Conservation (phyloP, 345 rosid species). For the Citrus glauca region DNA sequence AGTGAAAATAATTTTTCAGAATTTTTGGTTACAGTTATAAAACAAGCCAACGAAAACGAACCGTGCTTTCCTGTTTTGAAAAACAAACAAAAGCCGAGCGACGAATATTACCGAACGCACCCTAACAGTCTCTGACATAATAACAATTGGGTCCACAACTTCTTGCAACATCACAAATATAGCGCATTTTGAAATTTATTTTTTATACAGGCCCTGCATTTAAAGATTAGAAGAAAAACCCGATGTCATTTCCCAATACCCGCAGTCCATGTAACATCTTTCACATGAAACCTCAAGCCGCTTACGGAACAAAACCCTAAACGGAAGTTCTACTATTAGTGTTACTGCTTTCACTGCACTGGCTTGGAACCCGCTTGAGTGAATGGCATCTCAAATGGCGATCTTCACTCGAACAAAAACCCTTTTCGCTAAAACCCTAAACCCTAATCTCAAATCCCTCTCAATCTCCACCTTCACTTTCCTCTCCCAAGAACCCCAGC, state of each 20-base stretch:
- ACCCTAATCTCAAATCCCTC: conserved; percentile 41
- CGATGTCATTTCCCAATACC: background rate
- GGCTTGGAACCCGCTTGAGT: background rate
- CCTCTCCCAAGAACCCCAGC: conserved; percentile 70
- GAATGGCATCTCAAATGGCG: conserved; percentile 57
- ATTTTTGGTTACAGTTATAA: too few relatives aligned
- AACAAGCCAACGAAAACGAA: too few relatives aligned
- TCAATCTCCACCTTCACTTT: conserved; percentile 61
- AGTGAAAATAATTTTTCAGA: too few relatives aligned
- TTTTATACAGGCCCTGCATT: too few relatives aligned
- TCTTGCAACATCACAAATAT: background rate
- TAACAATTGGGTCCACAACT: background rate
- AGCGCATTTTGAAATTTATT: background rate
- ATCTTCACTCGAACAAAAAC: conserved; percentile 41
- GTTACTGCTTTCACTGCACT: background rate
- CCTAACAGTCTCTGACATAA: background rate
- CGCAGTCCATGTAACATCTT: background rate
- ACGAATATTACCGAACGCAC: too few relatives aligned
- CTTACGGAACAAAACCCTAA: background rate
- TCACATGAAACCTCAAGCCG: background rate
- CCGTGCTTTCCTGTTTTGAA: too few relatives aligned
- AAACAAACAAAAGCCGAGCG: too few relatives aligned
- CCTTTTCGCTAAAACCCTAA: conserved; percentile 35
- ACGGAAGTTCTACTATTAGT: background rate
- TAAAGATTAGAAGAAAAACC: background rate